Base-by-base conservation (phyloP, 2,329 filamentous ascomycete genomes). In the Epichloe hybrida region DNA sequence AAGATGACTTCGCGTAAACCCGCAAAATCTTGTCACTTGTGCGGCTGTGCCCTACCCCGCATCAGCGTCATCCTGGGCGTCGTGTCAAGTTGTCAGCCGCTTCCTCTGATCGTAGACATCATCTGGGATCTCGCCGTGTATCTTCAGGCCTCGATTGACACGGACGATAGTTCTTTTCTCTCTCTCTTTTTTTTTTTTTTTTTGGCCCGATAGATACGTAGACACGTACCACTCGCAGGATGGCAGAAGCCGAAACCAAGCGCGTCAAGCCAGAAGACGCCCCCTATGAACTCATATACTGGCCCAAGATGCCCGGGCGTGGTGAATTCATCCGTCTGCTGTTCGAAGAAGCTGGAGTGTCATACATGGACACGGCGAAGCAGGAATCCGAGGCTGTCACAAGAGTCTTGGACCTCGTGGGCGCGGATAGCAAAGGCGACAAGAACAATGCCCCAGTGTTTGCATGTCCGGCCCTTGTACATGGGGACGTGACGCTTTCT, bases 311-410 rank as follows among this genome's bases (percentile, higher is more conserved):
- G 27, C 86, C 86, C 36, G 86, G 86, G 40, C 83, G 86, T 46
- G 86, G 81, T 54, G 86, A 91, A 62, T 79, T 80, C 63, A 69
- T 89, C 61, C 84, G 86, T 21, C 76, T 91, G 11, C 74, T 75
- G 15, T 79, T 91, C 56, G 86, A 90, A 67, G 84, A 84, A 49
- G 73, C 79, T 20, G 75, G 75, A 17, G 77, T 77, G 1, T 63
- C 74, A 4, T 90, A 88, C 70, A 77, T 66, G 23, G 85, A 90
- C 67, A 69, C 52, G 34, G 54, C 63, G 45, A 61, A 61, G 46
- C 48, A 68, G 13, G 61, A 57, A 5, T 60, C 76, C 34, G 67
- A 73, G n/a, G 82, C 77, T 50, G 68, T 77, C 44, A 58, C 70
- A 1, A 57, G 67, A 2, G 73, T 88, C 13, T 62, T 74, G 3